Base-by-base conservation (phyloP, 208 protist species). In the Acanthamoeba castellanii region DNA sequence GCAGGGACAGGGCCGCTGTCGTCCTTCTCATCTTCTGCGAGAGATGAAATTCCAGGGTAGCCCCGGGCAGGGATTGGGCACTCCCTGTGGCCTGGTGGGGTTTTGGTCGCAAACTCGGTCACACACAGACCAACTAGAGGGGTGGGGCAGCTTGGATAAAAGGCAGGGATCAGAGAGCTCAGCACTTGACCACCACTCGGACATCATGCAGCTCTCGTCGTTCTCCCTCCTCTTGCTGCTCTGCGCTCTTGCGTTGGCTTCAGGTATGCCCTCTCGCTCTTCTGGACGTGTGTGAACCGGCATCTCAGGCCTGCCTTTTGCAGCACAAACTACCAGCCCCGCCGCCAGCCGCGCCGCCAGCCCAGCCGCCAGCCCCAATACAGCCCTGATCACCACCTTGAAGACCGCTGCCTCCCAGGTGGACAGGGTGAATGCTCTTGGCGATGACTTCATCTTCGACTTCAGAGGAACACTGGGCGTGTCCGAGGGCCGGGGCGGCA, bases 391-490 rank as follows among this genome's bases (percentile, higher is more conserved):
- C 14, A 25, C 11, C 3, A 37, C 78, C 1, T 27, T 87, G 16
- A 87, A 87, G 78, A 87, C 78, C 3, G 5, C 47, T 4, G 50
- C 78, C 0, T 34, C 47, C 7, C 78, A 87, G 50, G 78, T 42
- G 20, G 47, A 87, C 27, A n/a, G 78, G 9, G 78, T 87, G 11
- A 11, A 4, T 1, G 5, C 22, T 3, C 47, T 87, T 0, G 47
- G 30, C 27, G 8, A 30, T 8, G 16, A 92, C 59, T 92, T 92
- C 87, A 30, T 92, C 59, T 92, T 92, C 59, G 64, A 92, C 87
- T 92, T 92, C 32, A 8, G 32, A 6, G 59, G 59, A 6, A 87
- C 5, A 14, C 1, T 59, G 30, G 87, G 87, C 30, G 64, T 92
- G 11, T 92, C 87, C 30, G 59, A 30, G 14, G 87, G 87, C 4